Base-by-base conservation (phyloP, 768 basidiomycete species). In the Leccinum rimulosum region DNA sequence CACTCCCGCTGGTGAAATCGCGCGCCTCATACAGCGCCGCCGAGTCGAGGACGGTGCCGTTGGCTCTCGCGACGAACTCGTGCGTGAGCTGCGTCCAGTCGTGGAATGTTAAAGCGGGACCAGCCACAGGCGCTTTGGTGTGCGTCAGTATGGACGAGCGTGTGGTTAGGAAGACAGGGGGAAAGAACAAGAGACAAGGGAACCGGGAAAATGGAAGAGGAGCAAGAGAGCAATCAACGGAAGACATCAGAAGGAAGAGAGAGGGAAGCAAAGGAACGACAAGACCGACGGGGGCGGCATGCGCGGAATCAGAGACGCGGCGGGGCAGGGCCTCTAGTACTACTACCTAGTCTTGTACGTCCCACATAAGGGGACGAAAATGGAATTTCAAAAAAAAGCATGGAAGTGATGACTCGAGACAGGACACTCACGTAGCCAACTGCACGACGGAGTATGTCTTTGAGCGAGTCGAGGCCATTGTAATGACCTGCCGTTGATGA, bases 401-500 rank as follows among this genome's bases (percentile, higher is more conserved):
- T 25, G 25, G 25, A 25, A 25, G 25, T 2, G 25, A 25, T 25
- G 25, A 3, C 22, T 49, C 25, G 28, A n/a, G 9, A 10, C 25
- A 35, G 19, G 27, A 27, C 5, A 64, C 67, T 36, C 52, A 70
- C 69, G 28, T 25, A 50, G 63, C 60, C 3, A 19, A 54, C 5
- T 58, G 31, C 25, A 56, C 65, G 6, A 56, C 22, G 22, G 1
- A 22, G 22, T 22, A 22, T 1, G 22, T 22, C 3, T 11, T 61
- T 2, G n/a, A 70, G 45, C 2, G 61, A 17, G 51, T 68, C 67
- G 9, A 70, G 67, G 15, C 69, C 69, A 30, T 70, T 69, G 8
- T 70, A 70, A 40, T 70, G 69, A 17, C 69, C 69, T 7, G 58
- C 69, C 69, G 43, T 70, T 70, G 50, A 70, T n/a, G 45, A 70